Evolutionary conservation across 2,329 filamentous ascomycete species (phyloP).

Genomic region (Blastomyces emzantsi): DNA sequence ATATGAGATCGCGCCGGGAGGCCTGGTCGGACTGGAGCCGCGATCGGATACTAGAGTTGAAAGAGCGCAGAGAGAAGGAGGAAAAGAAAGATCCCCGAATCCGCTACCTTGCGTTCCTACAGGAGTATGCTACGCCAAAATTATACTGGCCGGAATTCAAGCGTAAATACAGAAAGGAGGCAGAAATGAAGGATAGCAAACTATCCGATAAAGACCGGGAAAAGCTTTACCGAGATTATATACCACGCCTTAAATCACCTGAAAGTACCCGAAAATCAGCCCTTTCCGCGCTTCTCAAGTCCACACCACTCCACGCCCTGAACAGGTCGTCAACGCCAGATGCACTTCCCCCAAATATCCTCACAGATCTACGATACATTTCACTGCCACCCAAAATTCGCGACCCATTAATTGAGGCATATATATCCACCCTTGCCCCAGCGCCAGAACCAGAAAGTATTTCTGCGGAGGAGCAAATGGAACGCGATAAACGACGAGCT

Average conservation of each 20-base stretch:
- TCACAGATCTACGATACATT: slow-evolving; percentile 39
- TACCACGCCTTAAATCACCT: slow-evolving; percentile 38
- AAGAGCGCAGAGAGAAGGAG: slow-evolving; percentile 62
- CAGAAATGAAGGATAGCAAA: slow-evolving; percentile 52
- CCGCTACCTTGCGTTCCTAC: slow-evolving; percentile 71
- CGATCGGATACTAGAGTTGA: slow-evolving; percentile 62
- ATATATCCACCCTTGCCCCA: slow-evolving; percentile 35
- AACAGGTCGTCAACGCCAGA: slow-evolving; percentile 34
- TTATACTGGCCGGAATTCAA: slow-evolving; percentile 97
- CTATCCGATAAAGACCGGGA: slow-evolving; percentile 42
- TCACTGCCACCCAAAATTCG: slow-evolving; percentile 32
- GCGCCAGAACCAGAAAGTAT: slow-evolving; percentile 30
- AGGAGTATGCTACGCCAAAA: slow-evolving; percentile 75
- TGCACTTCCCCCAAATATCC: slow-evolving; percentile 32
- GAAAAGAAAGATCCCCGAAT: slow-evolving; percentile 77
- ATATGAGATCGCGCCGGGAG: slow-evolving; percentile 70
- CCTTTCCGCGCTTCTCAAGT: slow-evolving; percentile 37
- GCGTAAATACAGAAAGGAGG: slow-evolving; percentile 75
- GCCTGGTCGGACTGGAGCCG: slow-evolving; percentile 78
- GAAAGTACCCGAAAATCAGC: slow-evolving; percentile 41
- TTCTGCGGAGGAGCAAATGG: slow-evolving; percentile 31
- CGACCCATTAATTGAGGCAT: slow-evolving; percentile 35
- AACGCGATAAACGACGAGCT: slow-evolving; percentile 28
- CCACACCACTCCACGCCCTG: slow-evolving; percentile 31
- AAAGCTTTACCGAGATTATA: slow-evolving; percentile 41